Evolutionary conservation across 768 basidiomycete species (phyloP), one percentile per base, ranked within the genome.

Genomic region (Russula ochroleuca): DNA sequence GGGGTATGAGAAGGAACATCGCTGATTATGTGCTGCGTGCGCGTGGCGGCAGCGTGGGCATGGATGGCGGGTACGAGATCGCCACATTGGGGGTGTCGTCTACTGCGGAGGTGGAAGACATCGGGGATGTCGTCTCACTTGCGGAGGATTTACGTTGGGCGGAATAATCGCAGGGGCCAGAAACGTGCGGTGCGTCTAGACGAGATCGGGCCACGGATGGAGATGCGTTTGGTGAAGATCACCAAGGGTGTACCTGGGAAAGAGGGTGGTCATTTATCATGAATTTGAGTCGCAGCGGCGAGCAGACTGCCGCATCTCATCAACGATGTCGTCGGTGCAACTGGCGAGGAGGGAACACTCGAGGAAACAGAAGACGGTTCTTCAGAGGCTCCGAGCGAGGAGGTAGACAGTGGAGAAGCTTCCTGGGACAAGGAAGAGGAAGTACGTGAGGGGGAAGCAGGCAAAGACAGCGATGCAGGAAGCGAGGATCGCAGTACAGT

Each of bases 131-230:
- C 13, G 85, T 99, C 1, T 84, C 86, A 64, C 77, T 99, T 52
- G 92, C 94, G 35, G 90, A 87, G 64, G 93, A 98, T n/a, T 73
- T 98, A 98, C 72, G 90, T 97, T 48, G 96, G 96, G 28, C 77
- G 95, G 71, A 95, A 94, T 68, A 99, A 98, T 73, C 89, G 86
- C 73, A 92, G 87, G 73, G 96, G 94, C 0, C 88, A 90, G 71
- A 86, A 88, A 77, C 85, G 92, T 68, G 96, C 97, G 5, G 92
- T 99, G 13, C 81, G 87, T 68, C 78, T 99, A 57, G 90, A 96
- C 58, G 97, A 99, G 76, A 84, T 98, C 50, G 97, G 97, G 1
- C 97, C 97, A 43, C 80, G 97, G 71, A 88, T 99, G 86, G 97
- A 99, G 75, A 76, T 98, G 68, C 82, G 83, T 66, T 76, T 99